These are phyloP conservation scores for Cichorium intybus DNA, from an alignment of 140 eudicot genomes.

Conservation along the genomic window DNA sequence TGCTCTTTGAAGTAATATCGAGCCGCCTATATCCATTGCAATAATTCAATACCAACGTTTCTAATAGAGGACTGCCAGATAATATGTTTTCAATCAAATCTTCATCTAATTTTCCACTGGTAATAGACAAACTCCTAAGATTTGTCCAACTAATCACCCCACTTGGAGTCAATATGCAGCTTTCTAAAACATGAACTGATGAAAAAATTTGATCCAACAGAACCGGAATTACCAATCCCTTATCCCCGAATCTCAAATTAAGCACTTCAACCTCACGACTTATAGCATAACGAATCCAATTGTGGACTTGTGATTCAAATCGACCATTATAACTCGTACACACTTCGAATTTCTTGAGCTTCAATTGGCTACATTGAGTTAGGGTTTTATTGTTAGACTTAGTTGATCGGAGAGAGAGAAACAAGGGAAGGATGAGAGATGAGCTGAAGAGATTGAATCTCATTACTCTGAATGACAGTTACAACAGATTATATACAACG, in stretches of 20 bases:
- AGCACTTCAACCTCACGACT: not conserved
- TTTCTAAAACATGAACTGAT: not conserved
- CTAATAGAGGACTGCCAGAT: constrained; percentile 5
- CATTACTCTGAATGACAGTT: too few species aligned
- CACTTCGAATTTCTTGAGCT: too few species aligned
- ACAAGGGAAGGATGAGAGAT: too few species aligned
- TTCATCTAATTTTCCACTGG: too few species aligned
- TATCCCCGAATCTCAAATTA: not conserved
- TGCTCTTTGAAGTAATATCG: too few species aligned
- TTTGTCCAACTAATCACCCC: not conserved
- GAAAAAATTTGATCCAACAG: not conserved
- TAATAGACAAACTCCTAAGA: too few species aligned
- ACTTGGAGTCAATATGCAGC: not conserved
- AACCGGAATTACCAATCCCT: not conserved
- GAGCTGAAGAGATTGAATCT: too few species aligned
- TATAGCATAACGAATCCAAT: too few species aligned
- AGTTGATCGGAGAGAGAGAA: too few species aligned
- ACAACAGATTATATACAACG: too few species aligned
- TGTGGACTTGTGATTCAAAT: not conserved
- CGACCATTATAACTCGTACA: not conserved
- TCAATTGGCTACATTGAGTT: not conserved
- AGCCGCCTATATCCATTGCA: not conserved
- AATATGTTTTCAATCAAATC: not conserved
- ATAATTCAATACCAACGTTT: not conserved
- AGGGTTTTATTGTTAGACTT: too few species aligned